Conservation (phyloP, 208 protist genomes). For the Sergeia podlipaevii region DNA sequence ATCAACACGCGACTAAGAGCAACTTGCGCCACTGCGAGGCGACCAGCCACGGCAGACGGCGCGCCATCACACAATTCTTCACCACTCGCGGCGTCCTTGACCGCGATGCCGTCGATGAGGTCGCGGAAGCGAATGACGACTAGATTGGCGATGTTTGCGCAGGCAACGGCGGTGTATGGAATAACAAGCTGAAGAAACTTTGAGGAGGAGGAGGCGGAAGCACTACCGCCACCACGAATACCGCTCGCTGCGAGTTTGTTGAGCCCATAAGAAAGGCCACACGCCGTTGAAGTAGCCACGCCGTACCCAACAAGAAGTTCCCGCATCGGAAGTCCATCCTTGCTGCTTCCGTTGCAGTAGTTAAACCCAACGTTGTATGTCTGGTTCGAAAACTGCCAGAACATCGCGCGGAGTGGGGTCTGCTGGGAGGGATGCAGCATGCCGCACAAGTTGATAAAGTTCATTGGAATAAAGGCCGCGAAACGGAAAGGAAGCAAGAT, state of each 20-base stretch:
- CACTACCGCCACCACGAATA: constrained; percentile 16
- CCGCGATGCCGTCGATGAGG: constrained; percentile 50
- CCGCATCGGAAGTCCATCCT: constrained; percentile 46
- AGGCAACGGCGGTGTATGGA: constrained; percentile 77
- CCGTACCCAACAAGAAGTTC: constrained; percentile 37
- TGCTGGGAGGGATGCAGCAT: constrained; percentile 71
- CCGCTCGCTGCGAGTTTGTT: constrained; percentile 17
- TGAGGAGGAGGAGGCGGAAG: constrained; percentile 9
- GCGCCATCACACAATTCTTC: constrained; percentile 37
- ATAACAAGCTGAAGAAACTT: constrained; percentile 33
- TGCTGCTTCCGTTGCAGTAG: constrained; percentile 88
- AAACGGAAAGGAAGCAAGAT: constrained; percentile 84
- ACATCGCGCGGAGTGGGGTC: constrained; percentile 50
- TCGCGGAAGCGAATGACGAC: constrained; percentile 75
- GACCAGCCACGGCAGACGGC: constrained; percentile 58
- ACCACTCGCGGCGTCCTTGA: constrained; percentile 54
- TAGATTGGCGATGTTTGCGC: constrained; percentile 77
- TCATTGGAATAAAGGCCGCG: constrained; percentile 86
- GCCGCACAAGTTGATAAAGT: constrained; percentile 76
- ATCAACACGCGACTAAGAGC: constrained; percentile 63
- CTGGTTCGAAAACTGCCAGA: constrained; percentile 90
- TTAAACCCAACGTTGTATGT: constrained; percentile 92
- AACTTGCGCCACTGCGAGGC: constrained; percentile 59
- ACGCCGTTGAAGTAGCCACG: constrained; percentile 20
- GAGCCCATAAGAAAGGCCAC: constrained; percentile 21